Conservation (phyloP, 768 basidiomycete genomes). For the Dictyophora rubrovolvata region DNA sequence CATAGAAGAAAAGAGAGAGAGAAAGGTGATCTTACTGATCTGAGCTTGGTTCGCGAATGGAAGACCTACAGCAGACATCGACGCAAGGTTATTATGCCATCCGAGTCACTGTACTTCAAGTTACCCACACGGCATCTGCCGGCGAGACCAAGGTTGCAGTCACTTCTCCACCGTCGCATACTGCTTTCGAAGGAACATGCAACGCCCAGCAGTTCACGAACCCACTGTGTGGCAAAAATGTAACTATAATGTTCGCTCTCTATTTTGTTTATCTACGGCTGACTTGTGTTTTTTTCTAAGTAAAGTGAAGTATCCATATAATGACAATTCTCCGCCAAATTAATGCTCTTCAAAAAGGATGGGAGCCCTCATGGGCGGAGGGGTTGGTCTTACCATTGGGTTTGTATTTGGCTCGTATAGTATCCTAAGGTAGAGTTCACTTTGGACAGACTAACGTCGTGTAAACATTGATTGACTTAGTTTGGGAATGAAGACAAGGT, state of each 20-base stretch:
- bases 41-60: slow-evolving; percentile 78
- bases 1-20: neutral
- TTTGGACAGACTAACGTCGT: neutral
- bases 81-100: neutral
- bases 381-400: slow-evolving; percentile 92
- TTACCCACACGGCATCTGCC: neutral
- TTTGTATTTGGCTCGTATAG: slow-evolving; percentile 95
- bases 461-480: slow-evolving; percentile 2
- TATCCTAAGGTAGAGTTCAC: slow-evolving; percentile 65
- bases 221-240: slow-evolving; percentile 72
- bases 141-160: neutral
- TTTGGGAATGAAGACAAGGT: slow-evolving; percentile 51
- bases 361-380: slow-evolving; percentile 87
- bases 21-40: slow-evolving; percentile 50
- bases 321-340: neutral
- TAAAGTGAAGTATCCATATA: neutral
- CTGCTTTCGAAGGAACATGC: neutral
- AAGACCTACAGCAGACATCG: slow-evolving; percentile 23
- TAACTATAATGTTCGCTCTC: slow-evolving; percentile 25
- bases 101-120: neutral
- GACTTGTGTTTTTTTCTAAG: neutral
- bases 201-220: slow-evolving; percentile 26
- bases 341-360: slow-evolving; percentile 38
- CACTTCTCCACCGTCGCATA: neutral
- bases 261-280: neutral